phyloP scores from a whole-genome alignment of 208 protist genomes.

The Leishmania martiniquensis region DNA sequence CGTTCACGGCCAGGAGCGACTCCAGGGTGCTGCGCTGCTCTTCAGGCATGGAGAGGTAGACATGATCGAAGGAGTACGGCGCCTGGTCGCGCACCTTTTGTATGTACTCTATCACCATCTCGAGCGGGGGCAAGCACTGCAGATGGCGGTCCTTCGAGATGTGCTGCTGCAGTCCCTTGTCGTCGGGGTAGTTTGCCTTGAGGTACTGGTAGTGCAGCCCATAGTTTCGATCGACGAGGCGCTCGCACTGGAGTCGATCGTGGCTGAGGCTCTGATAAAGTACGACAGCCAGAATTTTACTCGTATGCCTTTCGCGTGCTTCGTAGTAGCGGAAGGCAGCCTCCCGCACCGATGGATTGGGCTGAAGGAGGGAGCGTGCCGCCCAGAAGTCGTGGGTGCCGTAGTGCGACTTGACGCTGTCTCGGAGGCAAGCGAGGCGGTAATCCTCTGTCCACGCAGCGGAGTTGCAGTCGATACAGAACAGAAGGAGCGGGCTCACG shows the following conservation, averaged over 20 bases:
- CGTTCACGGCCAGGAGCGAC: constrained; percentile 20
- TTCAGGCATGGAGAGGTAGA: constrained; percentile 41
- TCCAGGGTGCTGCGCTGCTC: constrained; percentile 34
- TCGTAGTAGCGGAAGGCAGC: constrained; percentile 37
- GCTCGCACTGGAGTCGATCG: constrained; percentile 29
- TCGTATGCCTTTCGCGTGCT: constrained; percentile 2
- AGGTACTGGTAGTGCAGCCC: constrained; percentile 62
- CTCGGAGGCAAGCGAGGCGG: constrained; percentile 28
- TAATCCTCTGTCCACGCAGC: constrained; percentile 15
- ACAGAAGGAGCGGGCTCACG: constrained; percentile 46
- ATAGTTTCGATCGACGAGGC: constrained; percentile 12
- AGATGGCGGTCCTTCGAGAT: constrained; percentile 22
- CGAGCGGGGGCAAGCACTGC: constrained; percentile 44
- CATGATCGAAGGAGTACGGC: constrained; percentile 13
- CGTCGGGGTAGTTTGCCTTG: constrained; percentile 36
- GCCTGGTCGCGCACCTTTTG: constrained; percentile 7
- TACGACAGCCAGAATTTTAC: constrained; percentile 39
- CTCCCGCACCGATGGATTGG: constrained; percentile 23
- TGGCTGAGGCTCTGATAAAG: constrained; percentile 20
- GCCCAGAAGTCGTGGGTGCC: constrained; percentile 54
- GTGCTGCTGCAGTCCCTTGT: constrained; percentile 21
- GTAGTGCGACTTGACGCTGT: constrained; percentile 26
- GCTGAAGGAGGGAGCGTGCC: constrained; percentile 49
- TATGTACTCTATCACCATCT: constrained; percentile 37
- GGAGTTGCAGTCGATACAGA: constrained; percentile 43